Evolutionary conservation across 768 basidiomycete species (phyloP).

Genomic region (Sporobolomyces roseus): DNA sequence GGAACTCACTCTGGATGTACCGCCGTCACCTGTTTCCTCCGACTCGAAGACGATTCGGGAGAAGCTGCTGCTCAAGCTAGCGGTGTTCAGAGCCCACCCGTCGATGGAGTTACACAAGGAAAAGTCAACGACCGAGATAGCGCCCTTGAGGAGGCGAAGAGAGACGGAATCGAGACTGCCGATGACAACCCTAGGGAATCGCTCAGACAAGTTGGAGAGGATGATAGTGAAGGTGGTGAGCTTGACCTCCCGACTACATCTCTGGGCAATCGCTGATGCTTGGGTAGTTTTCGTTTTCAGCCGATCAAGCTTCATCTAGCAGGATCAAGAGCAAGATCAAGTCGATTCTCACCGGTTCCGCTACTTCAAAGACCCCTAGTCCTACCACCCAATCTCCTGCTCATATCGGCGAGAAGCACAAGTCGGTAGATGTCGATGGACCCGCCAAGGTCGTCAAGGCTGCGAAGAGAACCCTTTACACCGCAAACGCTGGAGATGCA

Average conservation of each 20-base stretch:
- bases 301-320: constrained; percentile 13
- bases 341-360: constrained; percentile 15
- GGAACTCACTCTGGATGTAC: constrained; percentile 89
- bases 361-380: constrained; percentile 5
- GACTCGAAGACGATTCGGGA: constrained; percentile 77
- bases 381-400: constrained; percentile 8
- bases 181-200: constrained; percentile 19
- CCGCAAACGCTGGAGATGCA: constrained; percentile 95
- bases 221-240: constrained; percentile 7
- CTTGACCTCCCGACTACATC: neutral
- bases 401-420: neutral
- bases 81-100: constrained; percentile 18
- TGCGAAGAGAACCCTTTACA: constrained; percentile 65
- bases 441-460: constrained; percentile 38
- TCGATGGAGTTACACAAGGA: neutral
- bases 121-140: constrained; percentile 12
- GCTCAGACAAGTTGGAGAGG: constrained; percentile 8
- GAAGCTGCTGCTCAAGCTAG: constrained; percentile 30
- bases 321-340: constrained; percentile 34
- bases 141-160: constrained; percentile 18
- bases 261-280: neutral
- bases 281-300: neutral
- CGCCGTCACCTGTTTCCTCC: constrained; percentile 90
- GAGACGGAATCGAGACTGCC: constrained; percentile 17
- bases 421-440: constrained; percentile 11